Evolutionary conservation across 306 rosid genomes (phyloP), one percentile per base, ranked within the genome.

Genomic region (Trichosanthes truncata): DNA sequence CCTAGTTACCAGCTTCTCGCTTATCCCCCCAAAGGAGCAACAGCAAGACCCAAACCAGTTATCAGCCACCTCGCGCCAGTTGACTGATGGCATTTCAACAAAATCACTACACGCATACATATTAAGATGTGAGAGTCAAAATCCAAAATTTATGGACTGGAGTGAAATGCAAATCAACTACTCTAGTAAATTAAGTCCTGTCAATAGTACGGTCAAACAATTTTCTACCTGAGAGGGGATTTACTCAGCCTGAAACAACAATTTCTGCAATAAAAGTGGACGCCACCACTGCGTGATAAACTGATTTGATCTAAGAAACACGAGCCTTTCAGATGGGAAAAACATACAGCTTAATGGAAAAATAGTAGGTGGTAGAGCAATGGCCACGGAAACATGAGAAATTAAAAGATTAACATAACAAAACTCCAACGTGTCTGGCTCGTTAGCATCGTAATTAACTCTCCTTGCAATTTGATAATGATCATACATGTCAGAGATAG

Each of bases 1-100:
- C 61, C 80, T 85, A 79, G 80, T 65, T 80, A 95, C 98, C 85
- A 95, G 76, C 91, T 91, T 90, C 88, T 95, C 98, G 84, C 98
- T 91, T 82, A 89, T 79, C 25, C 95, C 97, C 79, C 98, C 98
- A 79, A 95, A 93, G 6, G 96, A 89, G 83, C 97, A 95, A 84
- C 98, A 92, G 88, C 97, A 91, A 79, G 91, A 78, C 72, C 96
- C 98, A 85, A 91, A 93, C 97, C 97, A 95, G 82, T 92, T 90
- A 83, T 95, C 98, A 78, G 98, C 98, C 76, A 91, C 90, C 90
- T 92, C 98, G 66, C 96, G 87, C 98, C 98, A 95, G 59, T 93
- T 83, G 11, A 87, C 90, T 20, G 98, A 95, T 33, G 98, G 98
- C 97, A 90, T 92, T 89, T 95, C 98, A 79, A 90, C 86, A 81